Percentiles rank a stretch among this genome's conserved stretches.
Evolutionary conservation across 2,329 filamentous ascomycete genomes (phyloP).

Genomic region (Neopestalotiopsis clavispora): DNA sequence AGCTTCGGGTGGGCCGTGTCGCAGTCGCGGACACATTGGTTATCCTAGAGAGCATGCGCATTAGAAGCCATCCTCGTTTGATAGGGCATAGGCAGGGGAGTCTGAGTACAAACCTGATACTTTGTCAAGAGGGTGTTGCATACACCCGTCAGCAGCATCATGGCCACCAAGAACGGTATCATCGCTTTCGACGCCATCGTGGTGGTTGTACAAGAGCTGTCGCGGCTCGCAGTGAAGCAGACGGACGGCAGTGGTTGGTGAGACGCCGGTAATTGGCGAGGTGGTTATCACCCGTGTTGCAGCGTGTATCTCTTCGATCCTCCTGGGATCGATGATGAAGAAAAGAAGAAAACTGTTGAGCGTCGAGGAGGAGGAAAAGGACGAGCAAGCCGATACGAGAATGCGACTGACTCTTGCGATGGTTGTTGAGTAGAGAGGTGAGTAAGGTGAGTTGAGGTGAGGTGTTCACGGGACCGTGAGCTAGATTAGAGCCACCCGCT

Average conservation of each 20-base stretch:
- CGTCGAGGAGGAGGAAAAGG: neutral
- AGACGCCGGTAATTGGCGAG: neutral
- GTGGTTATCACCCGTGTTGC: neutral
- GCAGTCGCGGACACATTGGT: slow-evolving; percentile 95
- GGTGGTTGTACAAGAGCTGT: slow-evolving; percentile 2
- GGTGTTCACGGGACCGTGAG: neutral
- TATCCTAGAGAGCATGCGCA: slow-evolving; percentile 64
- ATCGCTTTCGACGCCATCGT: slow-evolving; percentile 73
- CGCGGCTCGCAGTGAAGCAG: neutral
- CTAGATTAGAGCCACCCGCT: neutral
- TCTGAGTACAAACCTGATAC: slow-evolving; percentile 71
- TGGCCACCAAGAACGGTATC: slow-evolving; percentile 85
- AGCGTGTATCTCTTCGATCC: neutral
- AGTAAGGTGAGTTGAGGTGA: slow-evolving; percentile 1
- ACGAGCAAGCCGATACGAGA: neutral
- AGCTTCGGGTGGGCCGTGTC: slow-evolving; percentile 68
- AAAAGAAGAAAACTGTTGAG: neutral
- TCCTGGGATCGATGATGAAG: neutral
- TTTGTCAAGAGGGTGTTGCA: slow-evolving; percentile 98
- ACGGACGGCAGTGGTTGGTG: neutral
- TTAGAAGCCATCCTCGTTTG: neutral
- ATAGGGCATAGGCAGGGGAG: neutral
- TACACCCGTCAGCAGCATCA: slow-evolving; percentile 96
- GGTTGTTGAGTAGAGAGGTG: neutral
- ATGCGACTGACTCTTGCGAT: neutral